A percentile compares a stretch with the other conserved stretches of the same genome.
These are phyloP conservation scores for Trichaptum fuscoviolaceum DNA, from an alignment of 768 basidiomycete genomes.

Conservation along the genomic window DNA sequence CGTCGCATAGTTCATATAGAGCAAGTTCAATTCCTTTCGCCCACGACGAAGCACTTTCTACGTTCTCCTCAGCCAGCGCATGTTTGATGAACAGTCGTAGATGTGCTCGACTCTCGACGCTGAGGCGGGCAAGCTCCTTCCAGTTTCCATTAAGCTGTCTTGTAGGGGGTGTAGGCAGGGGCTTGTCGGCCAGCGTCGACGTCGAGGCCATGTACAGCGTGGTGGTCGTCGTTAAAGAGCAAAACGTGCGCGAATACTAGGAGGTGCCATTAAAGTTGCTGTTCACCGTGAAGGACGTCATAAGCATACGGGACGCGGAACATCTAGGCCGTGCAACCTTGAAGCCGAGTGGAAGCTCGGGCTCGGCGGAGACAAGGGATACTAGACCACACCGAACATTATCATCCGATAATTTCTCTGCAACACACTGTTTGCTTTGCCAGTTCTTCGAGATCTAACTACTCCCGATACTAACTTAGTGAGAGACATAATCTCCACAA, in stretches of 20 bases:
- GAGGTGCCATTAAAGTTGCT: neutral
- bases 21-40: slow-evolving; percentile 39
- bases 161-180: slow-evolving; percentile 4
- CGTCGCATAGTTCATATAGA: slow-evolving; percentile 40
- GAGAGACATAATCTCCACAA: too few relatives aligned
- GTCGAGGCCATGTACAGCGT: neutral
- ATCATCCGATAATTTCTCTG: too few relatives aligned
- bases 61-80: slow-evolving; percentile 19
- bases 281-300: neutral
- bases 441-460: neutral
- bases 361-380: neutral
- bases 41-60: slow-evolving; percentile 28
- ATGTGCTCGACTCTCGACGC: slow-evolving; percentile 21
- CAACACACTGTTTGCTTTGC: neutral
- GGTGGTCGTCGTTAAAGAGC: neutral
- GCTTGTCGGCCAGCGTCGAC: neutral
- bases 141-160: neutral
- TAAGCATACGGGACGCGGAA: neutral
- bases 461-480: too few relatives aligned
- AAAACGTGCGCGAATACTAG: neutral
- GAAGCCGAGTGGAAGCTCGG: too few relatives aligned
- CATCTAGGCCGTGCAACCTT: neutral
- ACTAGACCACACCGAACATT: neutral
- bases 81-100: slow-evolving; percentile 21
- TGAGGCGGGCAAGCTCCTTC: slow-evolving; percentile 13